Percentiles rank a stretch among this genome's conserved stretches.
phyloP scores from a whole-genome alignment of 495 filamentous ascomycete genomes.

The Aspergillus ostianus region DNA sequence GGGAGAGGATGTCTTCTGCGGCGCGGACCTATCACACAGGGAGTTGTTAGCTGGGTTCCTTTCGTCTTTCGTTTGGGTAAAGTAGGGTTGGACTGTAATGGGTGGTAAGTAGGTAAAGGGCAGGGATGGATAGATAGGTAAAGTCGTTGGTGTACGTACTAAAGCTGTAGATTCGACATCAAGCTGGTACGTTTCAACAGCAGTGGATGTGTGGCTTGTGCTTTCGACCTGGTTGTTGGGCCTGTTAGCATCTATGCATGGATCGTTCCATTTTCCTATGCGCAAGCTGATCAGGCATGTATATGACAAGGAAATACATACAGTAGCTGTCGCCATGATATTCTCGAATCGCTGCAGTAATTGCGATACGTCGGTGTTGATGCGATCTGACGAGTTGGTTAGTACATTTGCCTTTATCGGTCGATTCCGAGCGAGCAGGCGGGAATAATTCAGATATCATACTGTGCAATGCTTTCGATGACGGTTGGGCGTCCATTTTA shows the following conservation, averaged over 20 bases:
- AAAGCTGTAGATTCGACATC: conserved; percentile 63
- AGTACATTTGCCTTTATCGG: too few species aligned
- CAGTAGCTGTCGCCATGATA: conserved; percentile 56
- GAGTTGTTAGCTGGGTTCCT: neutral
- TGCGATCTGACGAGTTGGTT: conserved; percentile 41
- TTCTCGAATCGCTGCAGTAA: conserved; percentile 62
- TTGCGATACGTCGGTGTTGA: conserved; percentile 52
- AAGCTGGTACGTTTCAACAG: conserved; percentile 60
- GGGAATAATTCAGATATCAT: too few species aligned
- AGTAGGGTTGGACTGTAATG: neutral
- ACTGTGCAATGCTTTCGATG: conserved; percentile 41
- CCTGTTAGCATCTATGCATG: neutral
- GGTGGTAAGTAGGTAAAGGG: too few species aligned
- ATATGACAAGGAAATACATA: conserved; percentile 25
- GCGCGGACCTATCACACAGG: conserved; percentile 51
- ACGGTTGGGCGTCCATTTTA: conserved; percentile 40
- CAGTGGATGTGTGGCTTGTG: conserved; percentile 43
- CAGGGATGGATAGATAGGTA: neutral
- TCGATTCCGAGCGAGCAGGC: too few species aligned
- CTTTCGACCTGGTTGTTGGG: conserved; percentile 31
- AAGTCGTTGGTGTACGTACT: conserved; percentile 37
- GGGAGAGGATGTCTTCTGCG: conserved; percentile 61
- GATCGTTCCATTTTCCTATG: too few species aligned
- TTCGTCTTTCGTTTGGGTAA: too few species aligned
- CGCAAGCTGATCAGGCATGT: too few species aligned